A percentile compares a stretch with the other conserved stretches of the same genome.
These are phyloP conservation scores for Apodospora peruviana DNA, from an alignment of 495 filamentous ascomycete genomes.

Conservation along the genomic window DNA sequence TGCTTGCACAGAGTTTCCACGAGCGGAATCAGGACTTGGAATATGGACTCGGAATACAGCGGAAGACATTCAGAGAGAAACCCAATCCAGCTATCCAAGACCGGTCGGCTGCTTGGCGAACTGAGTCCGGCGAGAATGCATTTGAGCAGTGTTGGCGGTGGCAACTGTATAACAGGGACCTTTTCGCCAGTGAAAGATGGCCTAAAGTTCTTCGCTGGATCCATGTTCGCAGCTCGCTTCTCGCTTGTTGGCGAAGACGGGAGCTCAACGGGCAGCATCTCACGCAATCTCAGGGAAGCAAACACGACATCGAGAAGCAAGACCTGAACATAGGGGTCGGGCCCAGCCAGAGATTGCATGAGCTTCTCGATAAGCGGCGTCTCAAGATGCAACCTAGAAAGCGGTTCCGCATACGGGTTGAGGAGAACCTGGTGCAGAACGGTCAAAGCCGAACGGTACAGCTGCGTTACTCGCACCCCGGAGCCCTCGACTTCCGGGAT, in stretches of 20 bases:
- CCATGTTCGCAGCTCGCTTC: conserved; percentile 30
- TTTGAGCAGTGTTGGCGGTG: conserved; percentile 71
- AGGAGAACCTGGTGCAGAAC: conserved; percentile 71
- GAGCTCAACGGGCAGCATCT: conserved; percentile 40
- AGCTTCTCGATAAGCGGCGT: conserved; percentile 65
- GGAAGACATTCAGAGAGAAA: conserved; percentile 84
- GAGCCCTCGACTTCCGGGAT: conserved; percentile 26
- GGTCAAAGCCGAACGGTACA: conserved; percentile 65
- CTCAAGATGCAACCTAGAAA: conserved; percentile 69
- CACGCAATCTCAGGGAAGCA: conserved; percentile 61
- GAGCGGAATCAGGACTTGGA: conserved; percentile 82
- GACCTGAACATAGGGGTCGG: conserved; percentile 64
- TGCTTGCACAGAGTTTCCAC: conserved; percentile 83
- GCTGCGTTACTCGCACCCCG: conserved; percentile 42
- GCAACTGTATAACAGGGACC: conserved; percentile 37
- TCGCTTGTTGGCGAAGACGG: conserved; percentile 38
- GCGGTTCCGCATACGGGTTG: conserved; percentile 58
- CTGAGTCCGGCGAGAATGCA: conserved; percentile 80
- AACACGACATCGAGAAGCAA: conserved; percentile 70
- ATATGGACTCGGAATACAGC: conserved; percentile 73
- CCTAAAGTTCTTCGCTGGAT: conserved; percentile 18
- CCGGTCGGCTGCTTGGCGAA: conserved; percentile 63
- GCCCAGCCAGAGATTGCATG: conserved; percentile 52
- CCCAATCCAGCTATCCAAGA: conserved; percentile 84
- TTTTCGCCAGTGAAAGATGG: conserved; percentile 23